These are phyloP conservation scores for Mycena galopus DNA, from an alignment of 768 basidiomycete species.

Conservation along the genomic window DNA sequence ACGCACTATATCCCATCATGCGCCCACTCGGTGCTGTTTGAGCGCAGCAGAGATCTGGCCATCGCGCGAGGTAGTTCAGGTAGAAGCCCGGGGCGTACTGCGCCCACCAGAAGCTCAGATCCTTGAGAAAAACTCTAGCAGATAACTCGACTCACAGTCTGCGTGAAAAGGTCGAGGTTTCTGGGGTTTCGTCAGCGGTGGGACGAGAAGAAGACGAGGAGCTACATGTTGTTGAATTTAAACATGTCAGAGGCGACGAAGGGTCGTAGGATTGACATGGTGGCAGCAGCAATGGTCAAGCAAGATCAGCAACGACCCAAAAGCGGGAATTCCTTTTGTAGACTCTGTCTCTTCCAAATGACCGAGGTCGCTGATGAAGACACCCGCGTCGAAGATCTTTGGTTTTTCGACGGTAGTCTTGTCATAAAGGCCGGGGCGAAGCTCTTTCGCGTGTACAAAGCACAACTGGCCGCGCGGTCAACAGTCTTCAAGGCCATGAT, in stretches of 20 bases:
- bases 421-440: neutral
- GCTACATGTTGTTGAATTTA: conserved; percentile 90
- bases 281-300: conserved; percentile 31
- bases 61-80: conserved; percentile 86
- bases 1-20: conserved; percentile 92
- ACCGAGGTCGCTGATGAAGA: too few relatives aligned
- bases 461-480: neutral
- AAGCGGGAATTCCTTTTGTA: neutral
- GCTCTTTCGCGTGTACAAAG: neutral
- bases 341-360: neutral
- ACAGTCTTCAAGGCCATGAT: neutral
- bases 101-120: neutral
- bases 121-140: neutral
- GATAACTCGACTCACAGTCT: conserved; percentile 76
- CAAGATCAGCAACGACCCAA: neutral
- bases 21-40: conserved; percentile 85
- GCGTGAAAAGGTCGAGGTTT: conserved; percentile 97
- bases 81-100: conserved; percentile 94
- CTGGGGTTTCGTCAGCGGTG: conserved; percentile 53
- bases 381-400: too few relatives aligned
- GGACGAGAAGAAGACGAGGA: neutral
- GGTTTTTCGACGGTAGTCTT: too few relatives aligned
- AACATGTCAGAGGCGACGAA: conserved; percentile 93
- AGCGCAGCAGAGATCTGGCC: conserved; percentile 92
- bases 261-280: conserved; percentile 90